A percentile compares a stretch with the other conserved stretches of the same genome.
Conservation (phyloP, 2,329 filamentous ascomycete genomes). For the Fusarium oxysporum region DNA sequence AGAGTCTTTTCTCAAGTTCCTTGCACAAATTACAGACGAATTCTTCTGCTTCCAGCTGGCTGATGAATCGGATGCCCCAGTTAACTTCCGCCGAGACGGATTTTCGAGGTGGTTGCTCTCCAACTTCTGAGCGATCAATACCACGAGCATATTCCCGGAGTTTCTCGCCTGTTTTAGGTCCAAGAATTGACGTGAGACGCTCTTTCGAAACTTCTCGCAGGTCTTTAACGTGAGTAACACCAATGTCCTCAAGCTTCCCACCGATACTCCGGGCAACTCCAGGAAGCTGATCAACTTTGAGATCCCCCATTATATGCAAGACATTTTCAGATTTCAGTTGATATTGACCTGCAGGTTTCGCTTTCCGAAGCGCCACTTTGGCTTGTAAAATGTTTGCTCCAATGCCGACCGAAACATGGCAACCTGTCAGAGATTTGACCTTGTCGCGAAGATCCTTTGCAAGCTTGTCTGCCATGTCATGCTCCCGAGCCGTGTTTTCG, state of each 20-base stretch:
- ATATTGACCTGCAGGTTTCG: conserved; percentile 93
- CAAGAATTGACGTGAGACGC: conserved; percentile 76
- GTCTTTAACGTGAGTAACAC: conserved; percentile 84
- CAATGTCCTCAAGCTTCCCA: conserved; percentile 87
- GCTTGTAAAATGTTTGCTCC: conserved; percentile 91
- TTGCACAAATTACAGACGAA: conserved; percentile 88
- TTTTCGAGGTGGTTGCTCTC: conserved; percentile 86
- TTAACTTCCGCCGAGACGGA: conserved; percentile 98
- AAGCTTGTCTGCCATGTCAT: conserved; percentile 80
- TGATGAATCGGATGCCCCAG: conserved; percentile 97
- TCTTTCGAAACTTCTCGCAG: conserved; percentile 83
- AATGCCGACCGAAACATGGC: conserved; percentile 92
- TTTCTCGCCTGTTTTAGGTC: conserved; percentile 92
- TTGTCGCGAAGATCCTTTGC: conserved; percentile 71
- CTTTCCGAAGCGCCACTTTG: conserved; percentile 88
- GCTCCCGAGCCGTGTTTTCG: conserved; percentile 79
- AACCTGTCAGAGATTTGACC: conserved; percentile 81
- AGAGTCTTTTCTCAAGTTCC: conserved; percentile 82
- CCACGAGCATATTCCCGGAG: conserved; percentile 91
- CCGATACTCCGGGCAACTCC: conserved; percentile 93
- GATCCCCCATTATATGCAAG: conserved; percentile 78
- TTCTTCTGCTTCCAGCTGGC: conserved; percentile 90
- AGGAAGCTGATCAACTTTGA: conserved; percentile 85
- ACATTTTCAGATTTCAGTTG: conserved; percentile 87
- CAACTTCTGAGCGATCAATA: conserved; percentile 87